Base-by-base conservation (phyloP, 495 filamentous ascomycete species). In the Clavariopsis aquatica region DNA sequence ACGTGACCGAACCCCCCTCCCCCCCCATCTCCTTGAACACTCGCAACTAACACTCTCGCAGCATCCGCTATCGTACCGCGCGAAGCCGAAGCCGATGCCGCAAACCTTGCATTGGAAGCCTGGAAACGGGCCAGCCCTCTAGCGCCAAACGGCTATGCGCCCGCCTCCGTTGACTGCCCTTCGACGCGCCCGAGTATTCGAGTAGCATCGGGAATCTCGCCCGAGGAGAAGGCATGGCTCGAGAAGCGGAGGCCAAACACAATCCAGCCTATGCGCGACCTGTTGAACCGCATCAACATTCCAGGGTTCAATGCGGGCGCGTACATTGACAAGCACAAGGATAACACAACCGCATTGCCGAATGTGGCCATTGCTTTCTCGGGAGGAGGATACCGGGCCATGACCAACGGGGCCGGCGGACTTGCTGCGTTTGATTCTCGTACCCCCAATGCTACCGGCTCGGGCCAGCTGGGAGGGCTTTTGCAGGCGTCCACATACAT, bases 361-460 rank as follows among this genome's bases (percentile, higher is more conserved):
- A 88, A 83, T 63, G 82, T 91, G 53, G 88, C 78, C 12, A 83
- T 91, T 49, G 85, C 87, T 0, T 71, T 81, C 1, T 87, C 84
- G 0, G 86, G 86, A 43, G 86, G 86, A 62, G 93, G 93, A 8
- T 97, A 95, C 73, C 81, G 94, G 60, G 93, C 93, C 1, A 75
- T 96, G 74, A 78, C 94, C 80, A 96, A 89, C 69, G 93, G 92
- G 19, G 93, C 87, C n/a, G 93, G 93, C 45, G 89, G 88, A 27
- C 65, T 97, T 26, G 87, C 89, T 60, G 94, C 93, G 0, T 93
- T 93, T 47, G 93, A 98, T 71, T 84, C 77, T 66, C 83, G 93
- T 10, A 91, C 89, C 0, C 72, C 77, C 0, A 89, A 87, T 55
- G 77, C 88, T 1, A 91, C 87, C 0, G 74, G 73, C 4, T 64